Evolutionary conservation across 331 rosid species (phyloP).

Genomic region (Rosa hybrid): DNA sequence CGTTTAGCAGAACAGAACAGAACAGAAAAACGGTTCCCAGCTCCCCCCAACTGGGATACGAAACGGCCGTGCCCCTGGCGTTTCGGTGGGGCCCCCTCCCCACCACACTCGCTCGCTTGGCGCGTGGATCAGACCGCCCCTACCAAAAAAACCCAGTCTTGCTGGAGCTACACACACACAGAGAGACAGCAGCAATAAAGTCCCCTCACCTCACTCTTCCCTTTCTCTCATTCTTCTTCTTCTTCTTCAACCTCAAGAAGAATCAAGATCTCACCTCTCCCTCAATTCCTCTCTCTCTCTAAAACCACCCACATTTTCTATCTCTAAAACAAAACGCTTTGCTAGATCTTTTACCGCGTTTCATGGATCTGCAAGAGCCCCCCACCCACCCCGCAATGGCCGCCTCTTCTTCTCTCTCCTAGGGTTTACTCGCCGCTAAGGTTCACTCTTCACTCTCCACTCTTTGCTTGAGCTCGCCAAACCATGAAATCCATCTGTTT

Average conservation of each 20-base stretch:
- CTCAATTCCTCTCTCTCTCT: not conserved
- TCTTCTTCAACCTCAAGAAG: not conserved
- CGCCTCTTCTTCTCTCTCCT: constrained; percentile 49
- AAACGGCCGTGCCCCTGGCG: constrained; percentile 42
- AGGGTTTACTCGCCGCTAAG: constrained; percentile 40
- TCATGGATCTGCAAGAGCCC: constrained; percentile 63
- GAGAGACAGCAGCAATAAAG: constrained; percentile 50
- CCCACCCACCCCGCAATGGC: constrained; percentile 34
- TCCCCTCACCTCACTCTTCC: constrained; percentile 41
- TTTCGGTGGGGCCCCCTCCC: constrained; percentile 13
- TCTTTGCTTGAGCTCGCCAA: not conserved
- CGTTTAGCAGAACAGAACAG: not conserved
- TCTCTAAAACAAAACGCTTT: not conserved
- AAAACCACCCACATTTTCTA: constrained; percentile 11
- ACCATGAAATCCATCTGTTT: constrained; percentile 34
- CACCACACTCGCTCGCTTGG: constrained; percentile 18
- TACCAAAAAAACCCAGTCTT: constrained; percentile 26
- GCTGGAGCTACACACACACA: constrained; percentile 27
- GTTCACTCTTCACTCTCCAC: not conserved
- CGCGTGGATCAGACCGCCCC: constrained; percentile 36
- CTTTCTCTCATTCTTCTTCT: not conserved
- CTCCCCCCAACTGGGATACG: not conserved
- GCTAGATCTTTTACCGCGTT: constrained; percentile 60
- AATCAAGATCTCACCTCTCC: not conserved
- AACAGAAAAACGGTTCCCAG: not conserved